Evolutionary conservation across 2,329 filamentous ascomycete genomes (phyloP), one percentile per base, ranked within the genome.

Genomic region (Xylaria multiplex): DNA sequence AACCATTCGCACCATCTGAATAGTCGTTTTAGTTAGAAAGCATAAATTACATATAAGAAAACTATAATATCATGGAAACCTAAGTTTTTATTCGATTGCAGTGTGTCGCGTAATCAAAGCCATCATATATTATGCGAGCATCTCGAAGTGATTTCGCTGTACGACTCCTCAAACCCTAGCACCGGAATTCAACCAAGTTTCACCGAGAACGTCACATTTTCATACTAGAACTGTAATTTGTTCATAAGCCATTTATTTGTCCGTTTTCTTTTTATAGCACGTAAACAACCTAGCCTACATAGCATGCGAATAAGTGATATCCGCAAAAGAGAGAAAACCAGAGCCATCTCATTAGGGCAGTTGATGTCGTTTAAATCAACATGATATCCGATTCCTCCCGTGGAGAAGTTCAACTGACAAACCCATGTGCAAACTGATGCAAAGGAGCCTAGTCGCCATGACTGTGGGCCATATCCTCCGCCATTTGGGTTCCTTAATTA

Each of bases 251-350:
- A 30, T 63, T 52, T 40, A 14, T 53, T 52, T 40, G 13, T 53
- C 35, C 37, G 37, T 14, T 22, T 49, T 40, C 7, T 48, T 56
- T 64, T 24, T 56, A 3, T 42, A 32, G 8, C 11, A 30, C 13
- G 22, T 53, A 46, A 27, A n/a, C 37, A 40, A 22, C 46, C 37
- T 61, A 65, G 56, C 57, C 50, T 61, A 61, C 52, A 50, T 16
- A 37, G 37, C 37, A 56, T 49, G 40, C 24, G 50, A 57, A 37
- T 9, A 49, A 30, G 3, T n/a, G 19, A 27, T 35, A 24, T 24
- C 14, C 50, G 9, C 37, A 32, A 45, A 24, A 50, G n/a, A 50
- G 22, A 49, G 27, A 45, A 16, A 2, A 5, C 43, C 35, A 9
- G 45, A 52, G 37, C 16, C 16, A 19, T 27, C 40, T 30, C 27